Base-by-base conservation (phyloP, 176 grass and related monocot species). In the Aegilops bicornis region DNA sequence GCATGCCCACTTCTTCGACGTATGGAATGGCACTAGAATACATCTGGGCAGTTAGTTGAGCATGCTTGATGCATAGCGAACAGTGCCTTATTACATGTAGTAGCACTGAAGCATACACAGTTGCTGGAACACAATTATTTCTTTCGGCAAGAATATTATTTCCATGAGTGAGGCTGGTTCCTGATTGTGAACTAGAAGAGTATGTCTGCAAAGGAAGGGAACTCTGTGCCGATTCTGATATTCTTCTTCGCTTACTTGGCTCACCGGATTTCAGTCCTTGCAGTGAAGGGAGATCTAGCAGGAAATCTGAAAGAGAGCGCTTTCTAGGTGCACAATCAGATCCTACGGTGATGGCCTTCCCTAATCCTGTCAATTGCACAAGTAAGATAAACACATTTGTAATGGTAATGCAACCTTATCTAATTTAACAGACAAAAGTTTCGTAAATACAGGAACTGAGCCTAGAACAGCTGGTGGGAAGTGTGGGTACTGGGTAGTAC, bases 41-140 rank as follows among this genome's bases (percentile, higher is more conserved):
- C 97, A 99, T 97, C 86, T 99, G 97, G 52, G 92, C 90, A 64
- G 97, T 99, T 76, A 99, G 78, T 77, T 99, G 97, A 37, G 97
- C 92, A 92, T 97, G 94, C 82, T 99, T 99, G 83, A 99, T 93
- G 88, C 90, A 97, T 25, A 97, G 71, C 8, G 90, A 97, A 84
- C 89, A 97, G 32, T 99, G 94, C 32, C 90, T 91, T 76, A 97
- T 86, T 80, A 95, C 92, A 92, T 94, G 90, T 13, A 99, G 77
- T 78, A 99, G 92, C 76, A 99, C 86, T 33, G 87, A 97, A 79
- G 90, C 89, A 88, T 94, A 99, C 11, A 69, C 79, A 86, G 91
- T 96, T 79, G 92, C 81, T 12, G 92, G 64, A 59, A 99, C 83
- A 79, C 82, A 90, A 87, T 87, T 84, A 86, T 87, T 91, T 84